A percentile compares a stretch with the other conserved stretches of the same genome.
Conservation (phyloP, 139 green algal species). For the Picochlorum sp. region DNA sequence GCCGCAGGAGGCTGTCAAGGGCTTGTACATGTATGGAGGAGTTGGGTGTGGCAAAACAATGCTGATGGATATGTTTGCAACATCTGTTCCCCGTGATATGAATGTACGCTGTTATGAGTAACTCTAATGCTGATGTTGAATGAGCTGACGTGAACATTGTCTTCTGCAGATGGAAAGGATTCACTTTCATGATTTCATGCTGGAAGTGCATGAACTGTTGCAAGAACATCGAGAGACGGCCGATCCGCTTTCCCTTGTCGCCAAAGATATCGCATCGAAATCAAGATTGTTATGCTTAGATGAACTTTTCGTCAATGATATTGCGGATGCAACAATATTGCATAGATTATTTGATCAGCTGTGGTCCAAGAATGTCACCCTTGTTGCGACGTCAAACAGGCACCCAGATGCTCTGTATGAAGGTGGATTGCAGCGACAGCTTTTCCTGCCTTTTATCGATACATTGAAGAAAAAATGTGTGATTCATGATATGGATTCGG, state of each 20-base stretch:
- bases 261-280: constrained; percentile 40
- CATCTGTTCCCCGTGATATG: constrained; percentile 23
- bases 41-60: constrained; percentile 96
- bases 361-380: constrained; percentile 49
- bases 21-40: constrained; percentile 90
- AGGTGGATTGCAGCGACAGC: constrained; percentile 80
- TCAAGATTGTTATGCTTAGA: constrained; percentile 83
- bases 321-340: constrained; percentile 92
- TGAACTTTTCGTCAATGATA: constrained; percentile 96
- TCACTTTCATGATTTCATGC: constrained; percentile 99
- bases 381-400: constrained; percentile 82
- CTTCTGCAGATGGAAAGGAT: constrained; percentile 32
- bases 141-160: background rate
- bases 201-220: constrained; percentile 78
- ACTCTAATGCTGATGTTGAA: background rate
- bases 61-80: constrained; percentile 93
- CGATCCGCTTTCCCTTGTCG: constrained; percentile 71
- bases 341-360: constrained; percentile 74
- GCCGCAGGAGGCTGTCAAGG: constrained; percentile 22
- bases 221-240: constrained; percentile 10
- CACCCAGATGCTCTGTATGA: constrained; percentile 85
- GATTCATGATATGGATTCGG: constrained; percentile 79
- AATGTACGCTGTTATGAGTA: background rate
- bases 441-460: constrained; percentile 96
- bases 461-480: constrained; percentile 56